Evolutionary conservation across 495 filamentous ascomycete genomes (phyloP).

Genomic region (Hyaloscypha variabilis): DNA sequence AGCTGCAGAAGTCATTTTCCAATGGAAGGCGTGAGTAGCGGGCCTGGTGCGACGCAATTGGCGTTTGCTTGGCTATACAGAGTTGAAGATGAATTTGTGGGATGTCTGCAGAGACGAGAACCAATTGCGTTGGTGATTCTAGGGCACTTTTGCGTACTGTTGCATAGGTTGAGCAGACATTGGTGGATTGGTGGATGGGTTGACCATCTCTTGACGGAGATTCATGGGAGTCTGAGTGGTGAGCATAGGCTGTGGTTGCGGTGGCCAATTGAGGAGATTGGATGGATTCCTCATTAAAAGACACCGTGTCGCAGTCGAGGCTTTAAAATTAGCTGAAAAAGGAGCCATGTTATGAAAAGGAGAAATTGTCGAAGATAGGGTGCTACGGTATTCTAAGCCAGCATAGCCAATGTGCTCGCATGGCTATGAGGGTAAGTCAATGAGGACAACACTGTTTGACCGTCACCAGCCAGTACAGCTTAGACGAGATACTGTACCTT

Average conservation of each 20-base stretch:
- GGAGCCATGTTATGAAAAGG: background rate
- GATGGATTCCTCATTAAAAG: conserved; percentile 32
- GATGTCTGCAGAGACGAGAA: conserved; percentile 34
- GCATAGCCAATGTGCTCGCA: no score
- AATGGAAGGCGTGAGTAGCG: background rate
- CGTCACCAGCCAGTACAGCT: no score
- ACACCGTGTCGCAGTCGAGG: background rate
- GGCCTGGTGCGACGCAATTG: conserved; percentile 29
- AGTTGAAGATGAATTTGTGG: conserved; percentile 35
- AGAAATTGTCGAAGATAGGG: no score
- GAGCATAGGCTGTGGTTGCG: conserved; percentile 41
- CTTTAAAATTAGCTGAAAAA: background rate
- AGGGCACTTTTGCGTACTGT: conserved; percentile 42
- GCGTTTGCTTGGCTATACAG: conserved; percentile 42
- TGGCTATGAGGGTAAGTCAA: no score
- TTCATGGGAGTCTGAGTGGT: conserved; percentile 37
- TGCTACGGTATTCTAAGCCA: no score
- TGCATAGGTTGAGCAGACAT: conserved; percentile 36
- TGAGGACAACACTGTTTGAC: no score
- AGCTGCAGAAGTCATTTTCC: conserved; percentile 26
- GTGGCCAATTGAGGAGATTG: conserved; percentile 46
- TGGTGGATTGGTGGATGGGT: conserved; percentile 47
- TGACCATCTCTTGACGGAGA: conserved; percentile 37
- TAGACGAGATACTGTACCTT: no score
- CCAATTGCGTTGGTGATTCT: conserved; percentile 43